phyloP scores from a whole-genome alignment of 1,284 basidiomycete species.

The Serendipita sp. region DNA sequence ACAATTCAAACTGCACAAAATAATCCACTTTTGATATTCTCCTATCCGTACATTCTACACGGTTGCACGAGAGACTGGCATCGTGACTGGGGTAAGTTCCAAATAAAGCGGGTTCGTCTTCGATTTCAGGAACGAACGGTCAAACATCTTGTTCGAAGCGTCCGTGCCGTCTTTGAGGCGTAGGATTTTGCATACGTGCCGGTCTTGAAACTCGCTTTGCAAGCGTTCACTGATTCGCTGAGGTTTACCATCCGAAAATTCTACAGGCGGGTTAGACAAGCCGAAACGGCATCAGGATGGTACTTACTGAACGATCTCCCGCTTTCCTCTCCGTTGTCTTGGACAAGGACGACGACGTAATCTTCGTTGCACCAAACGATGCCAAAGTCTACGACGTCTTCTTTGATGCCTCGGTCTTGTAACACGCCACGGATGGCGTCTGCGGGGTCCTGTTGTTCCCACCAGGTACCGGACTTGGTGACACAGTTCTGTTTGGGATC shows the following conservation, averaged over 20 bases:
- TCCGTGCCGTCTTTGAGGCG: neutral
- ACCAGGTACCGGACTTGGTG: neutral
- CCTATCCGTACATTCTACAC: too few relatives aligned
- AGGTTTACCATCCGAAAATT: too few relatives aligned
- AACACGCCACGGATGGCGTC: neutral
- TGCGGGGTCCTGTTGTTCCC: neutral
- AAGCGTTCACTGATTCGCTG: neutral
- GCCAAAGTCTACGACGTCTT: neutral
- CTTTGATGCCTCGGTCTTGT: too few relatives aligned
- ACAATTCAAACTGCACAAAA: too few relatives aligned
- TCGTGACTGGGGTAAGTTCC: neutral
- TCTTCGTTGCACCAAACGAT: neutral
- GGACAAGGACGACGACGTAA: neutral
- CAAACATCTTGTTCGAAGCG: neutral
- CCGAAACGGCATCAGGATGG: too few relatives aligned
- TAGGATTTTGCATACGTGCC: neutral
- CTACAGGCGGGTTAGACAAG: too few relatives aligned
- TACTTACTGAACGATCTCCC: too few relatives aligned
- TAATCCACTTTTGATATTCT: too few relatives aligned
- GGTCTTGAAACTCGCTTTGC: neutral
- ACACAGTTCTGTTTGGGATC: slow-evolving; percentile 3
- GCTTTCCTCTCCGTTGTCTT: neutral
- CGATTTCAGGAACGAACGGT: neutral
- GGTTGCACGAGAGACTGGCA: too few relatives aligned
- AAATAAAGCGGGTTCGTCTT: neutral